Evolutionary conservation across 1,284 basidiomycete genomes (phyloP).

Genomic region (Salmacisia buchloeana): DNA sequence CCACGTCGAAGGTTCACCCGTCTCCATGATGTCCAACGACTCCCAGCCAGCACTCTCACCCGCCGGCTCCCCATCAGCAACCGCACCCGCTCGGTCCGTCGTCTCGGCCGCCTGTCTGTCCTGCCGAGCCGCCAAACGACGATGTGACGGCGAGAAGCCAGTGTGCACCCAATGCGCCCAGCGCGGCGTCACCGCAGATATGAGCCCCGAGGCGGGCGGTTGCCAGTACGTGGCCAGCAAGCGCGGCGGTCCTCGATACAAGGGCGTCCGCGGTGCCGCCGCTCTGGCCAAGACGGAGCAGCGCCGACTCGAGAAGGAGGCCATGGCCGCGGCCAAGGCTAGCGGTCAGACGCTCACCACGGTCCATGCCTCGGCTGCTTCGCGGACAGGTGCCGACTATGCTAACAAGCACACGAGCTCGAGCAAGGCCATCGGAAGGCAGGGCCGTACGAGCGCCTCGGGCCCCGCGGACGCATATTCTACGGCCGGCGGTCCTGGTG

Average conservation of each 20-base stretch:
- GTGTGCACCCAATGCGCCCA: slow-evolving; percentile 34
- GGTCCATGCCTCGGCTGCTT: not conserved
- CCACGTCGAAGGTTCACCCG: too few species aligned
- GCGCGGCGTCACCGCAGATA: slow-evolving; percentile 30
- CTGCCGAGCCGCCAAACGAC: slow-evolving; percentile 37
- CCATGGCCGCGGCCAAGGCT: not conserved
- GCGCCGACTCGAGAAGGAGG: not conserved
- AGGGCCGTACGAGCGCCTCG: too few species aligned
- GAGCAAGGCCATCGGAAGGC: too few species aligned
- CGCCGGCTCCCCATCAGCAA: not conserved
- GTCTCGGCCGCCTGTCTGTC: slow-evolving; percentile 36
- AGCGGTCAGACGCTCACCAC: not conserved
- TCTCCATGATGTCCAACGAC: too few species aligned
- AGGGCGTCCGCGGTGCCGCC: slow-evolving; percentile 34
- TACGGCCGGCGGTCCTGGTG: too few species aligned
- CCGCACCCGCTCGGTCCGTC: slow-evolving; percentile 25
- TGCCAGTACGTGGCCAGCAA: slow-evolving; percentile 37
- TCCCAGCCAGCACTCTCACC: not conserved
- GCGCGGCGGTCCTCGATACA: slow-evolving; percentile 39
- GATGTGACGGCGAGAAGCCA: slow-evolving; percentile 36
- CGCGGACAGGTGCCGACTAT: too few species aligned
- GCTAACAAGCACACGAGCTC: too few species aligned
- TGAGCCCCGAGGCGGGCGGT: slow-evolving; percentile 24
- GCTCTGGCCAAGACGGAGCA: slow-evolving; percentile 12
- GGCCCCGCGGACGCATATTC: too few species aligned